Percentiles rank a stretch among this genome's conserved stretches.
Evolutionary conservation across 2,329 filamentous ascomycete genomes (phyloP).

Genomic region (Aspergillus fijiensis): DNA sequence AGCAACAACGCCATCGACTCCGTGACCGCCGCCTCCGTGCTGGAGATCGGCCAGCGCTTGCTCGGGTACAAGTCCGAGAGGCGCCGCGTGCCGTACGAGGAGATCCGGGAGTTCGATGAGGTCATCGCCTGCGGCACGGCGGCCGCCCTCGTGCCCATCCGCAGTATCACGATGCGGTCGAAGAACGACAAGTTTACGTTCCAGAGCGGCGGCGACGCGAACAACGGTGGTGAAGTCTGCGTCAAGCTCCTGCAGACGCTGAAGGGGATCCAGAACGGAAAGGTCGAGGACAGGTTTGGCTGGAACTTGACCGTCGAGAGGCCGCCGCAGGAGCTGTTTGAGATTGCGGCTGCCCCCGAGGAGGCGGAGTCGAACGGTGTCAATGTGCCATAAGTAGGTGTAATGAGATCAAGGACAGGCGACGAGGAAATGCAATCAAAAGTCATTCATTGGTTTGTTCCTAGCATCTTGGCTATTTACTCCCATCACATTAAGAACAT

Average conservation of each 20-base stretch:
- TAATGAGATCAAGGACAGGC: neutral
- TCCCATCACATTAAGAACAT: neutral
- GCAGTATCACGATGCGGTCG: constrained; percentile 75
- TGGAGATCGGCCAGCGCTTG: constrained; percentile 66
- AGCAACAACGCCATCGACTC: constrained; percentile 84
- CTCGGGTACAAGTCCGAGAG: constrained; percentile 85
- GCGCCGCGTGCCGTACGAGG: constrained; percentile 61
- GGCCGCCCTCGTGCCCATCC: constrained; percentile 85
- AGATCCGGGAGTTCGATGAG: constrained; percentile 66
- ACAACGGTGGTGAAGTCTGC: constrained; percentile 64
- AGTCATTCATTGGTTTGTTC: neutral
- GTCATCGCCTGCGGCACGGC: constrained; percentile 92
- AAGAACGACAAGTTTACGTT: constrained; percentile 58
- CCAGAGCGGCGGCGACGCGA: constrained; percentile 41
- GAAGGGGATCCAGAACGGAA: constrained; percentile 82
- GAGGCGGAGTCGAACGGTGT: constrained; percentile 22
- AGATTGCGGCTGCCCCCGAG: constrained; percentile 24
- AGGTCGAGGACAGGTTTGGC: constrained; percentile 70
- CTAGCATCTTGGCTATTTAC: neutral
- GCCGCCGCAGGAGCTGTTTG: constrained; percentile 30
- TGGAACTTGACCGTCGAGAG: constrained; percentile 59
- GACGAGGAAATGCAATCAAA: constrained; percentile 1
- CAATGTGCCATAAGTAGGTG: constrained; percentile 27
- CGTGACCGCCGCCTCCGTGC: constrained; percentile 77
- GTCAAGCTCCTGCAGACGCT: constrained; percentile 71